These are phyloP conservation scores for Glonium stellatum DNA, from an alignment of 495 filamentous ascomycete genomes.

Conservation along the genomic window DNA sequence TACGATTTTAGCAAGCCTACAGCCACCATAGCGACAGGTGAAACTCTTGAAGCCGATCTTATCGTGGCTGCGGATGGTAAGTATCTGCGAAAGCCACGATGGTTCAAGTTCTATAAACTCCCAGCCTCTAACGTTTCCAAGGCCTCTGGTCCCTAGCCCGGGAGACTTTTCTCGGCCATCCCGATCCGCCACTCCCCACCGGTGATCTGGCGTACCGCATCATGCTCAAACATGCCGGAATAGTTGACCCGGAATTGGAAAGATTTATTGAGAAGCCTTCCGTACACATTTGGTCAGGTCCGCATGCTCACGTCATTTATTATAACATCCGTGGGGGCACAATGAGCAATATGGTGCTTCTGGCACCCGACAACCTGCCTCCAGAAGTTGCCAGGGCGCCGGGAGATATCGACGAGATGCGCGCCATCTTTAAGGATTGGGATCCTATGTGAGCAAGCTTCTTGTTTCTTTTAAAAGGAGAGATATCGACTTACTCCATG, in stretches of 20 bases:
- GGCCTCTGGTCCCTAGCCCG: slow-evolving; percentile 34
- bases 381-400: slow-evolving; percentile 46
- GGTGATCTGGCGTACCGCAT: slow-evolving; percentile 64
- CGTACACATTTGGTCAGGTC: slow-evolving; percentile 68
- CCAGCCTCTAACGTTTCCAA: background rate
- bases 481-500: slow-evolving; percentile 32
- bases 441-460: slow-evolving; percentile 28
- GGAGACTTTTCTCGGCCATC: slow-evolving; percentile 22
- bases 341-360: slow-evolving; percentile 61
- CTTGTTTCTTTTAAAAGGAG: background rate
- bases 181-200: slow-evolving; percentile 42
- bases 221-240: slow-evolving; percentile 49
- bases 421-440: slow-evolving; percentile 53
- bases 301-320: slow-evolving; percentile 55
- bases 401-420: slow-evolving; percentile 62
- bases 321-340: slow-evolving; percentile 56
- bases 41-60: slow-evolving; percentile 27
- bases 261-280: slow-evolving; percentile 45
- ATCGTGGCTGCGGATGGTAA: slow-evolving; percentile 34
- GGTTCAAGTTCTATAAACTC: background rate
- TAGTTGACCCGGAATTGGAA: slow-evolving; percentile 45
- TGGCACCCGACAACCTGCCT: slow-evolving; percentile 64
- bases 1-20: slow-evolving; percentile 8
- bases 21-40: background rate
- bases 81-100: background rate